Evolutionary conservation across 2,329 filamentous ascomycete genomes (phyloP), one percentile per base, ranked within the genome.

Genomic region (Monilinia aucupariae): DNA sequence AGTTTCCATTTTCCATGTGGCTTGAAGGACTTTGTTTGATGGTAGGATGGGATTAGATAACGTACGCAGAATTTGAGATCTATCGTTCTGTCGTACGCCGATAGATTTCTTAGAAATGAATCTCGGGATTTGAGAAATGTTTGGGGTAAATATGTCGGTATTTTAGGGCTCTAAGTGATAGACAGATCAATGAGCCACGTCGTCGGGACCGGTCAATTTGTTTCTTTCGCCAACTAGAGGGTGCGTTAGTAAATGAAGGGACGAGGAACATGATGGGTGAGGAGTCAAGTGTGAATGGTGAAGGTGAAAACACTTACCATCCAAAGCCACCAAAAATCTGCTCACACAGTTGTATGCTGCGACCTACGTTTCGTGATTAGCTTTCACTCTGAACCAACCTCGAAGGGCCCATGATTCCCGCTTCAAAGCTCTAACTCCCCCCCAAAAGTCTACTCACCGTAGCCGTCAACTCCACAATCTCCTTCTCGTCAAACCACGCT

Each of bases 321-420:
- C 87, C 62, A 96, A 75, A 17, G 91, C 91, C 25, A 96, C 90
- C 68, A 96, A 75, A 69, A 96, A 92, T 37, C 91, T 82, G 74
- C 88, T 92, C 20, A 96, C 90, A 72, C 89, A 92, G 74, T 96
- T 96, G 74, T 96, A 96, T 61, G 84, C 85, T 15, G 89, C 89
- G 68, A 91, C 83, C 72, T 74, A 60, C 61, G 51, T 22, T 56
- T 27, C 43, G 32, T 22, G 6, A 25, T 62, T 58, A 58, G 51
- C 30, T 32, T 49, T 37, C 22, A 8, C 22, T 45, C 20, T 39
- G 37, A 39, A 17, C 30, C 50, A 41, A 15, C 20, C 39, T 51
- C 12, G 53, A 48, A 6, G 59, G 15, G 39, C 54, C 50, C 48
- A 64, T 43, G 50, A 32, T 37, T 52, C 27, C 27, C 45, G 25